Base-by-base conservation (phyloP, 352 stramenopile genomes). In the Phytophthora pistaciae region DNA sequence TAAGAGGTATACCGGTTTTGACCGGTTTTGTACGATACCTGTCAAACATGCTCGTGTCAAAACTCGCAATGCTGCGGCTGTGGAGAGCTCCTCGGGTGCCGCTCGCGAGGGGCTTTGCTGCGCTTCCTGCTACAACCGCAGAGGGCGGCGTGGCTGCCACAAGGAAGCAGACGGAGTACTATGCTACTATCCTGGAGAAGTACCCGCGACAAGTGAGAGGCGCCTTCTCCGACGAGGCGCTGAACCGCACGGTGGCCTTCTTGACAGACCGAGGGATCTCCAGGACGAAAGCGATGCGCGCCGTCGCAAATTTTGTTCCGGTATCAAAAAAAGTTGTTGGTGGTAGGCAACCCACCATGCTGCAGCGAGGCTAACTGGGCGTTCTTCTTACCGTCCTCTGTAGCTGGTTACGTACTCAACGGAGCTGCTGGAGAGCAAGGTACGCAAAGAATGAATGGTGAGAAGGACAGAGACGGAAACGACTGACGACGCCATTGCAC, bases 351-450 rank as follows among this genome's bases (percentile, higher is more conserved):
- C 27, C 27, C 27, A 33, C 29, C 29, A 33, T 33, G 29, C 29
- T 11, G 6, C 29, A 33, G 29, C 29, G 29, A 33, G 29, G 29
- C 29, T 33, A 33, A 33, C 29, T 9, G 29, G 6, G 6, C 29
- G 29, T 33, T 33, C 29, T 33, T 33, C 29, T 33, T 33, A 33
- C 29, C 29, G 16, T 44, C 14, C 13, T 42, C 11, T 44, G 16
- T n/a, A 44, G 38, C 3, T 44, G 38, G 38, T 44, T 44, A 8
- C 4, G 38, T n/a, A 3, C 38, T 18, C 14, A 18, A 44, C 13
- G 14, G 56, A 63, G 25, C 21, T 53, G 38, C 21, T 63, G 14
- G 38, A 63, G 56, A 44, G 23, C 38, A 63, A 63, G 56, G 56
- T 63, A 16, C 6, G 29, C 27, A 33, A 29, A 9, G 52, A 57